Evolutionary conservation across 805 yeast genomes (phyloP).

Genomic region (Jamesozyma piceae): DNA sequence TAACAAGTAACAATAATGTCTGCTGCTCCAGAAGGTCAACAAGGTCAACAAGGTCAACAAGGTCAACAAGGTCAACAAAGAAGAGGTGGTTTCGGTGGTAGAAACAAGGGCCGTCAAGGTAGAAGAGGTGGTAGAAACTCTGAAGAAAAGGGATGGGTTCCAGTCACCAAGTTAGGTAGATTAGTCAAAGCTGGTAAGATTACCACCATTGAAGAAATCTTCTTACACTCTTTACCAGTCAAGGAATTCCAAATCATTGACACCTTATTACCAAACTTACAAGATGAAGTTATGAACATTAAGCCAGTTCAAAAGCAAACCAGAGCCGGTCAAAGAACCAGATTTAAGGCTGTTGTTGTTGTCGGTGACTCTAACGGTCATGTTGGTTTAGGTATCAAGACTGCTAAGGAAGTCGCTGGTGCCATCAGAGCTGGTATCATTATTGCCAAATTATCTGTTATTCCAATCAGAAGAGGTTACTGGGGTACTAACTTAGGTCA

Average conservation of each 20-base stretch:
- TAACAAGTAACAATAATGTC: slow-evolving; percentile 29
- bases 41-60: too few relatives aligned
- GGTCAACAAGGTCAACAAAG: too few relatives aligned
- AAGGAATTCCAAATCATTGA: slow-evolving; percentile 99
- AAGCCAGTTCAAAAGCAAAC: slow-evolving; percentile 99
- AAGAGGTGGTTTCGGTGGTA: slow-evolving; percentile 47
- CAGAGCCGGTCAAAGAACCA: slow-evolving; percentile 99
- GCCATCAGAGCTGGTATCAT: slow-evolving; percentile 99
- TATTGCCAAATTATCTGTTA: slow-evolving; percentile 96
- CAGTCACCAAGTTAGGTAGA: slow-evolving; percentile 99
- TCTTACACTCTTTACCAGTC: slow-evolving; percentile 98
- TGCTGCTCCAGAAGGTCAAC: slow-evolving; percentile 30
- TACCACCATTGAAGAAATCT: slow-evolving; percentile 93
- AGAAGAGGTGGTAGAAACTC: slow-evolving; percentile 73
- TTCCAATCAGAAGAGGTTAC: slow-evolving; percentile 99
- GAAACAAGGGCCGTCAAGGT: slow-evolving; percentile 50
- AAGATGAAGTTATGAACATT: slow-evolving; percentile 99
- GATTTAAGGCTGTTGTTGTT: slow-evolving; percentile 99
- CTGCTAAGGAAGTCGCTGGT: slow-evolving; percentile 99
- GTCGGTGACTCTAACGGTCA: slow-evolving; percentile 99
- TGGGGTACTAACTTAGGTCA: slow-evolving; percentile 99
- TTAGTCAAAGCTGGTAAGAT: slow-evolving; percentile 98
- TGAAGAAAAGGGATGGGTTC: slow-evolving; percentile 99
- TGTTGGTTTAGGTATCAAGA: slow-evolving; percentile 99
- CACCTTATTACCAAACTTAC: slow-evolving; percentile 86